Evolutionary conservation across 345 rosid genomes (phyloP).

Genomic region (Citrus mangshanensis): DNA sequence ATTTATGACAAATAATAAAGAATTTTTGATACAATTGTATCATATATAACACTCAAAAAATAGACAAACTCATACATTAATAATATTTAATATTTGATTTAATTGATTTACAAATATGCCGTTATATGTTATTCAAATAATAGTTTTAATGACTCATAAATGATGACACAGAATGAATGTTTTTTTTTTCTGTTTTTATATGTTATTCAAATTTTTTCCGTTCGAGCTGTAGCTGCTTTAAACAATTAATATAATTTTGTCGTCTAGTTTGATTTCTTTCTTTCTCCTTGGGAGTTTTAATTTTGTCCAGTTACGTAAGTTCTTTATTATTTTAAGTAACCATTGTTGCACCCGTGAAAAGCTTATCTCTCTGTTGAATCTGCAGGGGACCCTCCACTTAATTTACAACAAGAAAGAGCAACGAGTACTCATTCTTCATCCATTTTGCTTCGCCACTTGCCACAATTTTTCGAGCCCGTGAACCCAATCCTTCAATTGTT

Average conservation of each 20-base stretch:
- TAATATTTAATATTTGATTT: no score
- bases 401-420: background rate
- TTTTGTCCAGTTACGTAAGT: background rate
- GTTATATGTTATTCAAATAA: no score
- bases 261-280: background rate
- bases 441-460: background rate
- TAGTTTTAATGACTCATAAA: background rate
- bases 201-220: background rate
- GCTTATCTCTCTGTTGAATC: background rate
- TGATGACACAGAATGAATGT: background rate
- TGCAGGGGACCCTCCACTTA: background rate
- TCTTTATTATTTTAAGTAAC: background rate
- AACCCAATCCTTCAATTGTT: background rate
- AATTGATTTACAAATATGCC: no score
- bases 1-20: no score
- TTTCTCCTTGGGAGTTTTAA: background rate
- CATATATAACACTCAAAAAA: no score
- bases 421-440: background rate
- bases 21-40: no score
- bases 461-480: background rate
- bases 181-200: no score
- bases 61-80: no score
- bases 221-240: background rate
- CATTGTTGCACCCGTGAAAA: slow-evolving; percentile 12
- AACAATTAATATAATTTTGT: background rate